Percentiles rank a stretch among this genome's conserved stretches.
These are phyloP conservation scores for Neonectria punicea DNA, from an alignment of 2,329 filamentous ascomycete genomes.

Conservation along the genomic window DNA sequence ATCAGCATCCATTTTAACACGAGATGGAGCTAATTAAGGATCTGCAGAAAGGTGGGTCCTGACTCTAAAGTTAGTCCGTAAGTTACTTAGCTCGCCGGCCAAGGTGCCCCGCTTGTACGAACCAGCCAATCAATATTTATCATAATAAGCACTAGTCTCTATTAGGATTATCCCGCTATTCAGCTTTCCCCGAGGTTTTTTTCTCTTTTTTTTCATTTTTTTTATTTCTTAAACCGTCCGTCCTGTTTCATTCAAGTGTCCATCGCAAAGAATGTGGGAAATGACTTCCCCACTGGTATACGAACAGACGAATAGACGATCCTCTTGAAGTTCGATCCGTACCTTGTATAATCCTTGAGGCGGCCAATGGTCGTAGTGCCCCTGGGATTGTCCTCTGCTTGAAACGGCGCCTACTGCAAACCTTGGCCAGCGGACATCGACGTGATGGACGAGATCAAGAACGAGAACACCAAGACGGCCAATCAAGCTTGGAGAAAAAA, in stretches of 20 bases:
- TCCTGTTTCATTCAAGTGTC: neutral
- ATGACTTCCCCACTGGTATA: neutral
- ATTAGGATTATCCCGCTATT: neutral
- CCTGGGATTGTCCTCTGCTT: neutral
- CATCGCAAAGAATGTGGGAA: neutral
- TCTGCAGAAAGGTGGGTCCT: no score
- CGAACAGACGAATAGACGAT: slow-evolving; percentile 4
- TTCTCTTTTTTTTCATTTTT: no score
- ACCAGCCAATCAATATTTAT: slow-evolving; percentile 34
- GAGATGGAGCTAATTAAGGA: neutral
- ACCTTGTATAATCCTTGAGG: no score
- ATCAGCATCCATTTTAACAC: neutral
- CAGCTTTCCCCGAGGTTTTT: neutral
- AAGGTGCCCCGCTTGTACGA: slow-evolving; percentile 35
- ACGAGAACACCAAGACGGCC: slow-evolving; percentile 28
- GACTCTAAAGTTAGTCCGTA: no score
- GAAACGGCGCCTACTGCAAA: neutral
- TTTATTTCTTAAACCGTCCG: neutral
- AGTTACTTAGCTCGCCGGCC: no score
- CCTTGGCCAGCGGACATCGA: neutral
- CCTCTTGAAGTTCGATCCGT: neutral
- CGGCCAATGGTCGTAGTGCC: no score
- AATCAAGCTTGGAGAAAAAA: slow-evolving; percentile 51
- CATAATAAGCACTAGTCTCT: slow-evolving; percentile 1
- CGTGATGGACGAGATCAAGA: slow-evolving; percentile 18